Base-by-base conservation (phyloP, 345 rosid genomes). In the Garcia nutans region DNA sequence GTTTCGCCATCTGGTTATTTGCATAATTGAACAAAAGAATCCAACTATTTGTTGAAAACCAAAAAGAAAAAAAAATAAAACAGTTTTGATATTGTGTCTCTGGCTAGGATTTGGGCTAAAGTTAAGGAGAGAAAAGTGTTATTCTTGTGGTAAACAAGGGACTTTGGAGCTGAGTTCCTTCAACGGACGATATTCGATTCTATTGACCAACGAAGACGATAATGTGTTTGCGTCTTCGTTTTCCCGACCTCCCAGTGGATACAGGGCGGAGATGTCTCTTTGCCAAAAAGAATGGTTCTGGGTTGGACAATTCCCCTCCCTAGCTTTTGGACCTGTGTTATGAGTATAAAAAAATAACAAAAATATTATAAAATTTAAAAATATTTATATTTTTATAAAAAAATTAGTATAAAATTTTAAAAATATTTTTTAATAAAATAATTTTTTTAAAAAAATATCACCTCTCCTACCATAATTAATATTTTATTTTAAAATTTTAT, bases 1-100 rank as follows among this genome's bases (percentile, higher is more conserved):
- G 77, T 82, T 85, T 78, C 86, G 76, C 86, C 90, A 88, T 88
- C 87, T 82, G 83, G 92, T 85, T 71, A 86, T 31, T 77, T 72
- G 86, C 89, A 86, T 85, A 66, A 74, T 81, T 75, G 75, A 82
- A 44, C 15, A 20, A 72, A 74, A 60, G 31, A 28, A 57, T 10
- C 22, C 6, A 60, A 59, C 20, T 70, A 2, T 37, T 54, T 17
- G 15, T 13, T 15, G 17, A 12, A 54, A 54, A 54, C 57, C 3
- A 54, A 33, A 33, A 33, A 33, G 5, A 33, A 33, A 33, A 33
- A 33, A 33, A 33, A 33, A 33, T 33, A n/a, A n/a, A 3, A 54
- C 5, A 13, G 6, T 52, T 54, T 54, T 17, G 2, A 13, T 54
- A 13, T 54, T 15, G 20, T 54, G 57, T 54, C 57, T 16, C 4